Conservation (phyloP, 495 filamentous ascomycete genomes). For the Corynascus novoguineensis region DNA sequence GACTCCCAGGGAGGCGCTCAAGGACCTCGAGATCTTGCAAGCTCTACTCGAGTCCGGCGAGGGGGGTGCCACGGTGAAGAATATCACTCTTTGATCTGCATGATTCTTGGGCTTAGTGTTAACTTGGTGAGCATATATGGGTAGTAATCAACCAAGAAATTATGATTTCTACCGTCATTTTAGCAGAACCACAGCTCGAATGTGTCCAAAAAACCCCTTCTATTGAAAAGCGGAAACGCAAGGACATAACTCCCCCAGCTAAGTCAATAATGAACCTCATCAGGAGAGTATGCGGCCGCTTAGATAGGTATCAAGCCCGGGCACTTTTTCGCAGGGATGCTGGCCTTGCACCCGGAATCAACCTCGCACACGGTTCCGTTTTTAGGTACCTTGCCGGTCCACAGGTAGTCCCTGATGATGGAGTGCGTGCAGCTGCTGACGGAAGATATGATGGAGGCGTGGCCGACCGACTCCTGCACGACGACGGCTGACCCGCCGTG, state of each 20-base stretch:
- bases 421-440: slow-evolving; percentile 24
- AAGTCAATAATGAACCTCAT: too few species aligned
- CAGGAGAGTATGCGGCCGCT: too few species aligned
- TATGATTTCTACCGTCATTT: too few species aligned
- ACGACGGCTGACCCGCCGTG: slow-evolving; percentile 28
- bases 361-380: slow-evolving; percentile 23
- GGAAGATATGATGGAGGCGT: slow-evolving; percentile 19
- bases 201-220: too few species aligned
- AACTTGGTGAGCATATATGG: too few species aligned
- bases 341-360: slow-evolving; percentile 22
- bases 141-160: too few species aligned
- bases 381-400: slow-evolving; percentile 24
- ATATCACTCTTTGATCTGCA: not conserved
- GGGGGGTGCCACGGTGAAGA: slow-evolving; percentile 37
- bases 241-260: too few species aligned
- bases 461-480: slow-evolving; percentile 27
- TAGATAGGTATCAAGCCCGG: too few species aligned
- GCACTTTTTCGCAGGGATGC: not conserved
- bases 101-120: too few species aligned
- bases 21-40: slow-evolving; percentile 64
- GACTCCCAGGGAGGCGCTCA: slow-evolving; percentile 59
- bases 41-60: slow-evolving; percentile 58
- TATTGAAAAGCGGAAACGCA: too few species aligned
- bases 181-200: too few species aligned
- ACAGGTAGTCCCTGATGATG: slow-evolving; percentile 25